Conservation (phyloP, 805 yeast genomes). For the Nakazawaea wickerhamii region DNA sequence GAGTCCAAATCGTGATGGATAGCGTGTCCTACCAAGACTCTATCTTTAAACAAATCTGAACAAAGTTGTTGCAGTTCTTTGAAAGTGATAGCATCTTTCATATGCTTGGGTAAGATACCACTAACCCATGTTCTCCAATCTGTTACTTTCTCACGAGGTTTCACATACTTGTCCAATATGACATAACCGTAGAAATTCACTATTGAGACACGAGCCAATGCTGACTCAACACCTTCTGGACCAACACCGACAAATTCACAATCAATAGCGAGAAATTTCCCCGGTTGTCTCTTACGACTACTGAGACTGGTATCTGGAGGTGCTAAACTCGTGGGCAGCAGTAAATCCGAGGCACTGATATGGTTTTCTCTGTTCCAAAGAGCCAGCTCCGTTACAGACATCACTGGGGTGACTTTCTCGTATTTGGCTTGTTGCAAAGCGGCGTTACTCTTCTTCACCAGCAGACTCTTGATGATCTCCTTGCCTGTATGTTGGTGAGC, state of each 20-base stretch:
- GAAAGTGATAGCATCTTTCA: slow-evolving; percentile 63
- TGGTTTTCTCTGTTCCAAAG: slow-evolving; percentile 25
- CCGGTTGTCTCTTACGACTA: slow-evolving; percentile 39
- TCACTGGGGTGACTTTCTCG: slow-evolving; percentile 5
- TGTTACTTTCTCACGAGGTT: slow-evolving; percentile 68
- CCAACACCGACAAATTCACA: slow-evolving; percentile 96
- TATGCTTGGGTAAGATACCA: slow-evolving; percentile 69
- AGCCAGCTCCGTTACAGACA: slow-evolving; percentile 19
- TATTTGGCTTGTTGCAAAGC: background rate
- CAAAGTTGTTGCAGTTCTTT: slow-evolving; percentile 59
- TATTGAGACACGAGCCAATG: slow-evolving; percentile 79
- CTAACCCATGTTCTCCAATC: slow-evolving; percentile 94
- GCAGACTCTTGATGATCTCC: background rate
- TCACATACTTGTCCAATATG: slow-evolving; percentile 68
- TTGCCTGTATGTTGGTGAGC: background rate
- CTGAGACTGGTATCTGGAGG: slow-evolving; percentile 3
- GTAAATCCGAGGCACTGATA: slow-evolving; percentile 16
- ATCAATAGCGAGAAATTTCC: slow-evolving; percentile 78
- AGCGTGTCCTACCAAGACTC: slow-evolving; percentile 80
- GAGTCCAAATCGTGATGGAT: slow-evolving; percentile 72
- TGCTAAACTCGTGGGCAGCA: slow-evolving; percentile 4
- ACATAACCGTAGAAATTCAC: slow-evolving; percentile 78
- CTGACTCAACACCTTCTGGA: slow-evolving; percentile 60
- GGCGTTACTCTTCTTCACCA: background rate
- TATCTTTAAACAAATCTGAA: slow-evolving; percentile 44